These are phyloP conservation scores for Coffea eugenioides DNA, from an alignment of 257 asterid species.

Conservation along the genomic window DNA sequence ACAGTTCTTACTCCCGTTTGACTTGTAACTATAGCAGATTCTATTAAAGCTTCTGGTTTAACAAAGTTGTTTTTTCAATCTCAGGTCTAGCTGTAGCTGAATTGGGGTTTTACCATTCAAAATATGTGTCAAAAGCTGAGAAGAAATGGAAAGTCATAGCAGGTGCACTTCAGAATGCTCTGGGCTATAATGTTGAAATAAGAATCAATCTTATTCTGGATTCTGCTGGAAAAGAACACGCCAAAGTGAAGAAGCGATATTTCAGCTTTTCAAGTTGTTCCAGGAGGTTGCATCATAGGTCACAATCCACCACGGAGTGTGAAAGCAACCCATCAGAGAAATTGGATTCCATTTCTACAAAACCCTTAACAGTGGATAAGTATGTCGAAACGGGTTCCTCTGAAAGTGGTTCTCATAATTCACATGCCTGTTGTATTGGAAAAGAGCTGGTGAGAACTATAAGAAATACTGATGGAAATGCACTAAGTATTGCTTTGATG, in stretches of 20 bases:
- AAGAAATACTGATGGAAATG: slow-evolving; percentile 59
- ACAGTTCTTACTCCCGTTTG: background rate
- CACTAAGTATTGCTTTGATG: slow-evolving; percentile 40
- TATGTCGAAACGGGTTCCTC: slow-evolving; percentile 52
- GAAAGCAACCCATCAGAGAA: slow-evolving; percentile 43
- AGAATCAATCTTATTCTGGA: slow-evolving; percentile 45
- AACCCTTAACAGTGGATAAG: slow-evolving; percentile 41
- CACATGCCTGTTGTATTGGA: slow-evolving; percentile 52
- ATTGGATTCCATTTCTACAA: slow-evolving; percentile 37
- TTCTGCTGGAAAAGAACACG: slow-evolving; percentile 22
- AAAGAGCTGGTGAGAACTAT: slow-evolving; percentile 47
- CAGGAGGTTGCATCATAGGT: slow-evolving; percentile 41
- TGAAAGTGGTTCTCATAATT: slow-evolving; percentile 51
- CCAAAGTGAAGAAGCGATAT: slow-evolving; percentile 38
- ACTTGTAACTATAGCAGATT: background rate
- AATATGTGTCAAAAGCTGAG: slow-evolving; percentile 70
- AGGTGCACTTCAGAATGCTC: slow-evolving; percentile 62
- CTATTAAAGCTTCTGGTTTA: background rate
- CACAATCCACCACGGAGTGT: slow-evolving; percentile 44
- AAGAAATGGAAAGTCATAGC: slow-evolving; percentile 85
- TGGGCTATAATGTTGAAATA: slow-evolving; percentile 75
- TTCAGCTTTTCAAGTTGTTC: slow-evolving; percentile 68
- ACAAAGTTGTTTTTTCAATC: background rate
- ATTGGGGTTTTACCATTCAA: slow-evolving; percentile 62
- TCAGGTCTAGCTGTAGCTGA: slow-evolving; percentile 77